Evolutionary conservation across 805 yeast genomes (phyloP).

Genomic region (Saturnispora dispora): DNA sequence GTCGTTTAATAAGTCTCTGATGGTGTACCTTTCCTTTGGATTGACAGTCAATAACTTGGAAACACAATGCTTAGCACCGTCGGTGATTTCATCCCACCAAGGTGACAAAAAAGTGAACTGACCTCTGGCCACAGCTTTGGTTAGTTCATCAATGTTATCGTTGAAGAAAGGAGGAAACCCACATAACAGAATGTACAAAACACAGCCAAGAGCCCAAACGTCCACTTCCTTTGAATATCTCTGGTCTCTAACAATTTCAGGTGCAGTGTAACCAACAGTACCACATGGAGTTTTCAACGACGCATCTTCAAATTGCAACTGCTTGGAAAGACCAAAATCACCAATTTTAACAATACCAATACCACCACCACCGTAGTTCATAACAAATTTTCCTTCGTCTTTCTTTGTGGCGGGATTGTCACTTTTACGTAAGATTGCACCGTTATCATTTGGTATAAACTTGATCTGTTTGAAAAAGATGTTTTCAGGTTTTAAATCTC

Average conservation of each 20-base stretch:
- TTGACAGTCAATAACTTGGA: slow-evolving; percentile 60
- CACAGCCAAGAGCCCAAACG: slow-evolving; percentile 99
- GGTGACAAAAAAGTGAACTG: slow-evolving; percentile 69
- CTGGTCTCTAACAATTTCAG: slow-evolving; percentile 93
- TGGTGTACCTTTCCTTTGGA: slow-evolving; percentile 57
- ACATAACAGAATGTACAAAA: slow-evolving; percentile 82
- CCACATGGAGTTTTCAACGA: slow-evolving; percentile 94
- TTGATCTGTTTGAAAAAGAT: slow-evolving; percentile 56
- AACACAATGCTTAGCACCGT: slow-evolving; percentile 62
- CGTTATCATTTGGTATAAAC: slow-evolving; percentile 32
- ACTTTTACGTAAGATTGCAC: slow-evolving; percentile 37
- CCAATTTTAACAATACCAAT: slow-evolving; percentile 87
- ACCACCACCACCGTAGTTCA: slow-evolving; percentile 86
- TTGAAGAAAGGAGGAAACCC: slow-evolving; percentile 98
- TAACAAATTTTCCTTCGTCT: slow-evolving; percentile 81
- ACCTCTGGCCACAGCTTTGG: slow-evolving; percentile 73
- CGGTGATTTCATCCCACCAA: slow-evolving; percentile 83
- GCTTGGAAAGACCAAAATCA: slow-evolving; percentile 91
- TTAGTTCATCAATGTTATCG: slow-evolving; percentile 62
- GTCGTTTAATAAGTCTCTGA: slow-evolving; percentile 61
- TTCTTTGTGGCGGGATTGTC: slow-evolving; percentile 63
- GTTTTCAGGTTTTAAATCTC: slow-evolving; percentile 80
- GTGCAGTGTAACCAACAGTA: slow-evolving; percentile 97
- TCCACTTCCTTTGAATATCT: slow-evolving; percentile 89
- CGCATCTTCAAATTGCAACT: slow-evolving; percentile 57